Evolutionary conservation across 2,329 filamentous ascomycete species (phyloP).

Genomic region (Pseudogymnoascus sp.): DNA sequence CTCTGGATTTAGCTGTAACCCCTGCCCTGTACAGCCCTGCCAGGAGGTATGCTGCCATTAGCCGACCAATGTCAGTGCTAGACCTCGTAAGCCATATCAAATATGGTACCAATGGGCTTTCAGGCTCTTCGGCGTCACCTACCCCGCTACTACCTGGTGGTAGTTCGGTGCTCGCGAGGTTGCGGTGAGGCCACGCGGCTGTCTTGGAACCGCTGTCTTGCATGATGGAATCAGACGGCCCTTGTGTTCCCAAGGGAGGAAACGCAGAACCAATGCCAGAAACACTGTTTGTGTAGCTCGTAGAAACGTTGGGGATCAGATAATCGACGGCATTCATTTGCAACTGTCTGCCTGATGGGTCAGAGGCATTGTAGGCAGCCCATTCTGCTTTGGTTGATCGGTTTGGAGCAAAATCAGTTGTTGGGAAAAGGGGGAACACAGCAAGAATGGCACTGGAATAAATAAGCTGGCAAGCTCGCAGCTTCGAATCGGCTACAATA

Average conservation of each 20-base stretch:
- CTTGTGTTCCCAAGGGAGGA: constrained; percentile 3
- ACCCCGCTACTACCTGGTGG: constrained; percentile 21
- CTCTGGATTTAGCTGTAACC: constrained; percentile 56
- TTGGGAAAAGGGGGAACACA: constrained; percentile 51
- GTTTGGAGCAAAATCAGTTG: constrained; percentile 43
- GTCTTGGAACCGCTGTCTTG: constrained; percentile 18
- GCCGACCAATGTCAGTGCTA: constrained; percentile 48
- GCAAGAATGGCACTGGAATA: constrained; percentile 63
- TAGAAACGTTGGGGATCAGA: constrained; percentile 45
- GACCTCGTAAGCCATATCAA: constrained; percentile 58
- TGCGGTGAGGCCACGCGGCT: constrained; percentile 17
- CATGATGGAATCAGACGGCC: constrained; percentile 8
- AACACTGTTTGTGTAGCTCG: constrained; percentile 38
- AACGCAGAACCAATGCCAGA: constrained; percentile 22
- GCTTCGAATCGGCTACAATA: constrained; percentile 72
- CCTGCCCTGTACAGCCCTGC: constrained; percentile 63
- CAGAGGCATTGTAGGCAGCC: constrained; percentile 46
- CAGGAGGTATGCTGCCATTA: constrained; percentile 64
- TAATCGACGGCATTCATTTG: constrained; percentile 55
- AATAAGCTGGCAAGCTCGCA: constrained; percentile 64
- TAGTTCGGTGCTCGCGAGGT: background rate
- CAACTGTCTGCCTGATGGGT: constrained; percentile 30
- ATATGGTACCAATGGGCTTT: constrained; percentile 68
- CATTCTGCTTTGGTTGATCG: constrained; percentile 44
- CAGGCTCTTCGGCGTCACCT: constrained; percentile 48